phyloP scores from a whole-genome alignment of 768 basidiomycete species.

The Tylopilus balloui region DNA sequence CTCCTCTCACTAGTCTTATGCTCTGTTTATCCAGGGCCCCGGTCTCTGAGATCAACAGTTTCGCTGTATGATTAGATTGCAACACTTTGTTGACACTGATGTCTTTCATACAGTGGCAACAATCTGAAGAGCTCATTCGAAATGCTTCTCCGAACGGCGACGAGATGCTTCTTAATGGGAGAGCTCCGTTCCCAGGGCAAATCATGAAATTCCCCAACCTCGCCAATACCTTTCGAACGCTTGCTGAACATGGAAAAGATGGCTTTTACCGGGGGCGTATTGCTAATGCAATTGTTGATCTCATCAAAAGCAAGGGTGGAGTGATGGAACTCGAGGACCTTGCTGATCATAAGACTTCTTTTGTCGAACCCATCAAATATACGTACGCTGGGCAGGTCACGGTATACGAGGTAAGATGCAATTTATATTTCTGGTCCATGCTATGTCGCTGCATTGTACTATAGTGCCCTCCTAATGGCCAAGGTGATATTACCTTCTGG shows the following conservation, averaged over 20 bases:
- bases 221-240: constrained; percentile 74
- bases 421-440: neutral
- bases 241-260: constrained; percentile 78
- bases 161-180: constrained; percentile 84
- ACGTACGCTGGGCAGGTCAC: constrained; percentile 84
- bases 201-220: constrained; percentile 78
- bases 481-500: constrained; percentile 48
- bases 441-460: neutral
- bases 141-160: constrained; percentile 79
- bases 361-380: constrained; percentile 89
- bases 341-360: constrained; percentile 69
- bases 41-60: constrained; percentile 77
- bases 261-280: constrained; percentile 93
- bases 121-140: constrained; percentile 62
- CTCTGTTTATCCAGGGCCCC: constrained; percentile 53
- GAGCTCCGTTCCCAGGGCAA: constrained; percentile 82
- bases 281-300: constrained; percentile 83
- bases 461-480: constrained; percentile 94
- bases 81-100: neutral
- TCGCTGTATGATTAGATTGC: constrained; percentile 38
- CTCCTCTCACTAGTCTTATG: neutral
- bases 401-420: constrained; percentile 73
- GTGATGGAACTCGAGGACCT: constrained; percentile 94
- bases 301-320: constrained; percentile 83
- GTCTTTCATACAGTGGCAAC: constrained; percentile 38